phyloP scores from a whole-genome alignment of 371 early-diverging fungal species.

The Mortierella sp. region DNA sequence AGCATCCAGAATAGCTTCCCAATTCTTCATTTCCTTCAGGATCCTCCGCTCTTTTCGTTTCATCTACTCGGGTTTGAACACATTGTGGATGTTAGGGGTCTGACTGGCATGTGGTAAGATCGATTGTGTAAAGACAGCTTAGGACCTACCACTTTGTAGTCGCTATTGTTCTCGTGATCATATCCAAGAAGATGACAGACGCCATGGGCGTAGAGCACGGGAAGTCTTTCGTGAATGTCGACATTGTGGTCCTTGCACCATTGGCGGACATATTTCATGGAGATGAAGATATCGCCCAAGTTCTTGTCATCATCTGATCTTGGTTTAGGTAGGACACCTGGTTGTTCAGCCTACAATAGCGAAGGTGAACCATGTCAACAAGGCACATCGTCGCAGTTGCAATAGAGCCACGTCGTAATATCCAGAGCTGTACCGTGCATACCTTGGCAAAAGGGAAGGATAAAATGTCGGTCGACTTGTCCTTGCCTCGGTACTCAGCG shows the following conservation, averaged over 20 bases:
- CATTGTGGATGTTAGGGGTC: no score
- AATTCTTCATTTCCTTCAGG: slow-evolving; percentile 22
- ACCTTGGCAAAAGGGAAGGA: no score
- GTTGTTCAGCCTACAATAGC: slow-evolving; percentile 22
- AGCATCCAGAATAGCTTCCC: slow-evolving; percentile 17
- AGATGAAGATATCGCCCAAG: slow-evolving; percentile 63
- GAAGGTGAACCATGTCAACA: no score
- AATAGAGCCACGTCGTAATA: no score
- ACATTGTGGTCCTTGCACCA: slow-evolving; percentile 55
- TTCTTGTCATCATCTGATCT: slow-evolving; percentile 55
- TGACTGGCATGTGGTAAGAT: background rate
- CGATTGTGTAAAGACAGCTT: no score
- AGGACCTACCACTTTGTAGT: slow-evolving; percentile 55
- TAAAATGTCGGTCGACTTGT: slow-evolving; percentile 61
- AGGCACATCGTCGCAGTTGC: no score
- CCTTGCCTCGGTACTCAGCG: slow-evolving; percentile 54
- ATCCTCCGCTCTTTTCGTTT: slow-evolving; percentile 33
- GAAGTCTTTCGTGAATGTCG: slow-evolving; percentile 51
- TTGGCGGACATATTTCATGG: slow-evolving; percentile 54
- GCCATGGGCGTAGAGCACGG: slow-evolving; percentile 61
- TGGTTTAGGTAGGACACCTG: slow-evolving; percentile 42
- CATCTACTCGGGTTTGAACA: slow-evolving; percentile 22
- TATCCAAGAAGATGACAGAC: slow-evolving; percentile 68
- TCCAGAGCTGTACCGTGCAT: no score
- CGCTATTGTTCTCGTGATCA: slow-evolving; percentile 58